Percentiles rank a stretch among this genome's conserved stretches.
phyloP scores from a whole-genome alignment of 768 basidiomycete genomes.

The Lactarius quietus region DNA sequence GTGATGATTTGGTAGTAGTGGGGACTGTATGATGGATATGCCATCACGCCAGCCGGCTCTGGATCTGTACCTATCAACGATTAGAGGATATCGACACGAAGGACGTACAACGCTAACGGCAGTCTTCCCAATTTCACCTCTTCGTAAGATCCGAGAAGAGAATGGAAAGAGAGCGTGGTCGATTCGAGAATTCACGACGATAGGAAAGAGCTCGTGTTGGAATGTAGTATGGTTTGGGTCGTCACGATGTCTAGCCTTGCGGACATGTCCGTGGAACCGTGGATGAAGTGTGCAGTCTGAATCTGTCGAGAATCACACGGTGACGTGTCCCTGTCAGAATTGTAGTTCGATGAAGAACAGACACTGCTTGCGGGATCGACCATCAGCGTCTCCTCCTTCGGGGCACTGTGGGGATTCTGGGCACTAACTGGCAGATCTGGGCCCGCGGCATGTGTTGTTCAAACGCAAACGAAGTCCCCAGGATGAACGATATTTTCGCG shows the following conservation, averaged over 20 bases:
- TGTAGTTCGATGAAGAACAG: background rate
- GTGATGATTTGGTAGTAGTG: background rate
- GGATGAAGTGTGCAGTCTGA: background rate
- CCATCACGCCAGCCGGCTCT: background rate
- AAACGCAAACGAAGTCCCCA: background rate
- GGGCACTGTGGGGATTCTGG: background rate
- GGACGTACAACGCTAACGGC: conserved; percentile 4
- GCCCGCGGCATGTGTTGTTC: background rate
- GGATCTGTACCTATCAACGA: background rate
- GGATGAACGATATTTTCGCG: background rate
- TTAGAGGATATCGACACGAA: background rate
- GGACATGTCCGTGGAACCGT: background rate
- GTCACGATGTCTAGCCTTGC: background rate
- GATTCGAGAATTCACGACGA: background rate
- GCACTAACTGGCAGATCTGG: background rate
- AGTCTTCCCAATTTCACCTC: background rate
- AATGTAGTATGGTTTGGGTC: background rate
- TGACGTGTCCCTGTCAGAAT: background rate
- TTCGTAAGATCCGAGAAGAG: background rate
- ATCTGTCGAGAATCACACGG: background rate
- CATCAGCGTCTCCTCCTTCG: background rate
- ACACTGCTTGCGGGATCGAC: background rate
- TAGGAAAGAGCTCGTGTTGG: background rate
- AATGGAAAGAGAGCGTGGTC: background rate
- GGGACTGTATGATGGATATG: background rate